A percentile compares a stretch with the other conserved stretches of the same genome.
Conservation (phyloP, 2,329 filamentous ascomycete genomes). For the Bisporella sp. region DNA sequence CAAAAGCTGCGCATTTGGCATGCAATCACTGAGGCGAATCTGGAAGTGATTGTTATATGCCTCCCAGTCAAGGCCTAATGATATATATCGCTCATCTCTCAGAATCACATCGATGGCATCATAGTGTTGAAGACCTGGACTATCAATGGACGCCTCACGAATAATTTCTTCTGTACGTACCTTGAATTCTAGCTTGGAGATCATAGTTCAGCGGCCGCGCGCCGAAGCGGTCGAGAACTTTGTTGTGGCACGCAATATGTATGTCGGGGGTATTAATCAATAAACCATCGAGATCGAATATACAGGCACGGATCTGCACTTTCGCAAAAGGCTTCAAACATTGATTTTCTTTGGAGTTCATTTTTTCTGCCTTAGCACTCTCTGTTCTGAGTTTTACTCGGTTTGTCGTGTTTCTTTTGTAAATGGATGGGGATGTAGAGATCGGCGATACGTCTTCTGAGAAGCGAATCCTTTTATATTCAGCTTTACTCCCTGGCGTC, state of each 20-base stretch:
- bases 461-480: no score
- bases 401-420: no score
- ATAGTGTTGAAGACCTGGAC: slow-evolving; percentile 20
- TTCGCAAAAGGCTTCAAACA: no score
- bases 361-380: no score
- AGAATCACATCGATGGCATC: slow-evolving; percentile 55
- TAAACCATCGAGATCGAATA: slow-evolving; percentile 98
- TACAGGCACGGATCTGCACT: slow-evolving; percentile 63
- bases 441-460: no score
- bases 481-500: no score
- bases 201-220: slow-evolving; percentile 75
- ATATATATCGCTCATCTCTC: slow-evolving; percentile 74
- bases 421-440: no score
- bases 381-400: no score
- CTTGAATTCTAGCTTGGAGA: slow-evolving; percentile 74
- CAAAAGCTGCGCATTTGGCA: slow-evolving; percentile 65
- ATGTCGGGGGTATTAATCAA: slow-evolving; percentile 88
- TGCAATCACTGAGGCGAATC: slow-evolving; percentile 62
- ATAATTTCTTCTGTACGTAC: neutral
- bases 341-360: no score
- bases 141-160: no score
- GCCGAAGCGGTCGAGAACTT: slow-evolving; percentile 67
- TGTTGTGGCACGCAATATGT: slow-evolving; percentile 79
- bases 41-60: slow-evolving; percentile 56
- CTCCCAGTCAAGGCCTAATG: slow-evolving; percentile 46